These are phyloP conservation scores for Colletotrichum abscissum DNA, from an alignment of 2,329 filamentous ascomycete genomes.

Conservation along the genomic window DNA sequence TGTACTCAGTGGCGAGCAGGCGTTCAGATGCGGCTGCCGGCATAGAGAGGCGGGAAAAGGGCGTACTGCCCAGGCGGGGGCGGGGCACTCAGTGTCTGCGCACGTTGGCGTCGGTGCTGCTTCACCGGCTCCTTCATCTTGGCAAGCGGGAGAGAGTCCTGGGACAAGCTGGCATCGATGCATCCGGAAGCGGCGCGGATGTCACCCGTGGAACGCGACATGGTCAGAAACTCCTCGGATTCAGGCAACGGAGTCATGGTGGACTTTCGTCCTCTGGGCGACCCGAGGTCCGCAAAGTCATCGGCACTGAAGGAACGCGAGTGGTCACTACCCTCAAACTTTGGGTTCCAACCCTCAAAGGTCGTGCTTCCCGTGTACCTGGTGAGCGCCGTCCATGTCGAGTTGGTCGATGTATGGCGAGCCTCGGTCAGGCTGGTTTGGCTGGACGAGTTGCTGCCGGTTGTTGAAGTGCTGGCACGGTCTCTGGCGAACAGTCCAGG, in stretches of 20 bases:
- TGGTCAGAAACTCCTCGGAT: slow-evolving; percentile 25
- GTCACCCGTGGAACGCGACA: slow-evolving; percentile 28
- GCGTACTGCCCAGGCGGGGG: slow-evolving; percentile 60
- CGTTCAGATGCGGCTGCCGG: slow-evolving; percentile 46
- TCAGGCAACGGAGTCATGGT: slow-evolving; percentile 34
- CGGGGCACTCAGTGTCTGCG: slow-evolving; percentile 57
- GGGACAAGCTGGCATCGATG: slow-evolving; percentile 38
- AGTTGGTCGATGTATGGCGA: slow-evolving; percentile 65
- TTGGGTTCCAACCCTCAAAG: slow-evolving; percentile 42
- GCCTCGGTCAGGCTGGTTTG: slow-evolving; percentile 60
- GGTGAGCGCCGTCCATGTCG: slow-evolving; percentile 64
- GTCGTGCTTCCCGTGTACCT: slow-evolving; percentile 65
- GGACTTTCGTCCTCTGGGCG: slow-evolving; percentile 21
- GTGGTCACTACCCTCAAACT: slow-evolving; percentile 46
- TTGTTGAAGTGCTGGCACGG: slow-evolving; percentile 67
- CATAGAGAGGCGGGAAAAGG: slow-evolving; percentile 52
- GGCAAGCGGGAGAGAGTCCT: slow-evolving; percentile 42
- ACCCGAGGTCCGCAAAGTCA: slow-evolving; percentile 37
- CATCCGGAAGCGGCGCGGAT: slow-evolving; percentile 23
- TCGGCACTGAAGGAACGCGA: slow-evolving; percentile 41
- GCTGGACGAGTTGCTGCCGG: slow-evolving; percentile 59
- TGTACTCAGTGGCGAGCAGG: background rate
- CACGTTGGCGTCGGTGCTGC: slow-evolving; percentile 50
- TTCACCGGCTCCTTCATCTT: slow-evolving; percentile 45
- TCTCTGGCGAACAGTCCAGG: slow-evolving; percentile 49